These are phyloP conservation scores for Postia placenta DNA, from an alignment of 768 basidiomycete genomes.

Conservation along the genomic window DNA sequence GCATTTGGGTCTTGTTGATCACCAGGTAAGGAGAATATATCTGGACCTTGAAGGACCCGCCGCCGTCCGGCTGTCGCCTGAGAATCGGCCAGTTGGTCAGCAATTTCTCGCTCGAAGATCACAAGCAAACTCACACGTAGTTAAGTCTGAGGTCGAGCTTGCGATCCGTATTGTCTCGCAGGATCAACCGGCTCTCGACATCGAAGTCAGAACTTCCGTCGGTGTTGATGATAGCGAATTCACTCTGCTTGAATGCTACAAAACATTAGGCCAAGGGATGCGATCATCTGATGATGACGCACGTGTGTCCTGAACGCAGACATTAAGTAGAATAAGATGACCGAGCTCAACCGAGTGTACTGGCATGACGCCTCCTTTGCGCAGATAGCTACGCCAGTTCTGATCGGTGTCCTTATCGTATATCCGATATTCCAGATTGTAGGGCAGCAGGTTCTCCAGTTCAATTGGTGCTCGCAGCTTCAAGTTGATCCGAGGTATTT, in stretches of 20 bases:
- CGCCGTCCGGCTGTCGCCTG: conserved; percentile 80
- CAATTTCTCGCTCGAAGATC: background rate
- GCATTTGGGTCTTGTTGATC: conserved; percentile 87
- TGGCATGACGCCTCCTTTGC: conserved; percentile 92
- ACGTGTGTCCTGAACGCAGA: conserved; percentile 92
- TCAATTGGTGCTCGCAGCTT: conserved; percentile 91
- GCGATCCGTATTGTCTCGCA: conserved; percentile 68
- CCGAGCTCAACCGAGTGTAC: conserved; percentile 91
- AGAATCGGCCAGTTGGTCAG: background rate
- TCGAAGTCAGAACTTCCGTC: conserved; percentile 88
- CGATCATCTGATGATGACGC: conserved; percentile 2
- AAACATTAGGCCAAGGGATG: background rate
- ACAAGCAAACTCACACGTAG: conserved; percentile 65
- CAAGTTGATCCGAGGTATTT: conserved; percentile 79
- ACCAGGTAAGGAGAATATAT: conserved; percentile 88
- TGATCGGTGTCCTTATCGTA: conserved; percentile 94
- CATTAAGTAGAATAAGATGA: conserved; percentile 84
- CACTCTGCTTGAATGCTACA: conserved; percentile 85
- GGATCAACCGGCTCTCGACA: conserved; percentile 61
- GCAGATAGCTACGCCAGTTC: conserved; percentile 90
- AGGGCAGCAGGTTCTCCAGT: conserved; percentile 91
- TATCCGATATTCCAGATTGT: conserved; percentile 91
- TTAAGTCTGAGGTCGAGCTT: conserved; percentile 82
- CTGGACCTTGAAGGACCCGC: conserved; percentile 94
- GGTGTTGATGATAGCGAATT: conserved; percentile 96